phyloP scores from a whole-genome alignment of 176 grass and related monocot genomes.

The Triticum turgidum region DNA sequence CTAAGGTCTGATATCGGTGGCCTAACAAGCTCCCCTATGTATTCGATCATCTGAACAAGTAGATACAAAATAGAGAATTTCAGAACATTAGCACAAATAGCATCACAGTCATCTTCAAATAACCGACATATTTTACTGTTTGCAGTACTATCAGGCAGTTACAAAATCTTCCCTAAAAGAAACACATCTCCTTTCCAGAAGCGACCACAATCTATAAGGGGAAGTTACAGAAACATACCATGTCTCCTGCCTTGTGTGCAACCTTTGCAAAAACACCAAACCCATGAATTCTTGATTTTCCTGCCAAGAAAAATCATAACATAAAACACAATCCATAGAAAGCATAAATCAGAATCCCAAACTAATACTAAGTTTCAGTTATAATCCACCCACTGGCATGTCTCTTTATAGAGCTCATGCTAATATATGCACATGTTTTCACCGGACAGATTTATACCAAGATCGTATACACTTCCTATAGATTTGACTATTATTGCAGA shows the following conservation, averaged over 20 bases:
- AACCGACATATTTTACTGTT: constrained; percentile 3
- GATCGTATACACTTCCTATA: constrained; percentile 21
- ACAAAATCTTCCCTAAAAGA: constrained; percentile 4
- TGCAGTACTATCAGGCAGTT: background rate
- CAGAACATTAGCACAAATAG: constrained; percentile 26
- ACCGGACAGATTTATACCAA: constrained; percentile 9
- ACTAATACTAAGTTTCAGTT: constrained; percentile 9
- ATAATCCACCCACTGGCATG: constrained; percentile 18
- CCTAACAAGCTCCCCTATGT: constrained; percentile 94
- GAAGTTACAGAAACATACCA: constrained; percentile 58
- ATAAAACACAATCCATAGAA: constrained; percentile 10
- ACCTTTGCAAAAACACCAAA: constrained; percentile 97
- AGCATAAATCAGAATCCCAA: constrained; percentile 24
- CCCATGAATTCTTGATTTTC: constrained; percentile 99
- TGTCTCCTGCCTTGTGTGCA: constrained; percentile 92
- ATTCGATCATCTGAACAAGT: constrained; percentile 85
- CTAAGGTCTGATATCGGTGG: constrained; percentile 91
- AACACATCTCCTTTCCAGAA: constrained; percentile 23
- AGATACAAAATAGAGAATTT: constrained; percentile 32
- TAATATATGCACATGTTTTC: background rate
- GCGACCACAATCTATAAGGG: constrained; percentile 20
- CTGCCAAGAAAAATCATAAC: constrained; percentile 35
- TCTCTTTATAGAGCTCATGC: background rate
- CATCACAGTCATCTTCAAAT: background rate
- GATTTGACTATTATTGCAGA: constrained; percentile 3